Evolutionary conservation across 208 protist genomes (phyloP).

Genomic region (Plasmodiophora brassicae): DNA sequence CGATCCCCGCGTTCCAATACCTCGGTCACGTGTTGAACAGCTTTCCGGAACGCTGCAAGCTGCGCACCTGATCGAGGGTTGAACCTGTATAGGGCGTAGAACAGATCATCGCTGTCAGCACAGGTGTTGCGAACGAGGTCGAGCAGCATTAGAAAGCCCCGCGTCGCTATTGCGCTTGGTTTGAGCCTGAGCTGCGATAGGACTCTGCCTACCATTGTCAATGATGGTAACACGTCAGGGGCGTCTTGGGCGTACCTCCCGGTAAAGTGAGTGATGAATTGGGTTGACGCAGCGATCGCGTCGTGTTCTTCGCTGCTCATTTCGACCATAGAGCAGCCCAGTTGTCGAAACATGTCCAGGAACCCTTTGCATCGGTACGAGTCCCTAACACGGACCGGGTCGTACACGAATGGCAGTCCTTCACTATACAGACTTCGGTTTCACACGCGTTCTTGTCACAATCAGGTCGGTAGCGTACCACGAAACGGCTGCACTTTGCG

Average conservation of each 20-base stretch:
- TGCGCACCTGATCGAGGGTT: conserved; percentile 20
- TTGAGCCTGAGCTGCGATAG: background rate
- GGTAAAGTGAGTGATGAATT: conserved; percentile 45
- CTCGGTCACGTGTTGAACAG: no score
- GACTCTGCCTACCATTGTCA: background rate
- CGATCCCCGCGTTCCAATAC: no score
- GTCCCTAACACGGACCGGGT: conserved; percentile 21
- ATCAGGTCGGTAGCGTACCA: background rate
- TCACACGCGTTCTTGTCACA: background rate
- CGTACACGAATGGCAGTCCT: conserved; percentile 37
- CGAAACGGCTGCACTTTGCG: background rate
- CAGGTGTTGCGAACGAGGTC: conserved; percentile 36
- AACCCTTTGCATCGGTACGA: background rate
- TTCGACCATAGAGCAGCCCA: conserved; percentile 34
- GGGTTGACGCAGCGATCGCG: conserved; percentile 1
- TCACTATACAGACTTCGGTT: background rate
- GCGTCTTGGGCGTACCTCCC: background rate
- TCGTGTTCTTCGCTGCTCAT: conserved; percentile 43
- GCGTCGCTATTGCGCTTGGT: conserved; percentile 8
- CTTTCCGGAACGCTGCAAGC: background rate
- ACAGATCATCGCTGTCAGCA: conserved; percentile 42
- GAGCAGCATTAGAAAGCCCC: conserved; percentile 29
- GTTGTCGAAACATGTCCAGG: conserved; percentile 25
- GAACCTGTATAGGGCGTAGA: conserved; percentile 42
- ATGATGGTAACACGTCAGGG: background rate